Base-by-base conservation (phyloP, 306 rosid species). In the Glycyrrhiza uralensis region DNA sequence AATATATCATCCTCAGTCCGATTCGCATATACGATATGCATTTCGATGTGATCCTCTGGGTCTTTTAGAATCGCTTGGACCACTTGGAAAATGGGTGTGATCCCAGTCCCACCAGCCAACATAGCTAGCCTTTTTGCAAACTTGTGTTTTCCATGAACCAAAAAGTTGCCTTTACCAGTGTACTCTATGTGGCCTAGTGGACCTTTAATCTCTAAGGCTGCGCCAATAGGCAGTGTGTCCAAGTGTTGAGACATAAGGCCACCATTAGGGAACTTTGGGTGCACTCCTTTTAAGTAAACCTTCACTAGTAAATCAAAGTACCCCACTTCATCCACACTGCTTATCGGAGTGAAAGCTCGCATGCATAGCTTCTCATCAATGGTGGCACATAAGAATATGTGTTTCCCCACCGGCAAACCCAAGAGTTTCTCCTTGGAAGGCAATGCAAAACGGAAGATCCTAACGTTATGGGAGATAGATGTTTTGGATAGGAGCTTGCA, bases 141-240 rank as follows among this genome's bases (percentile, higher is more conserved):
- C 65, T 41, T 84, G 30, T 44, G 79, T 19, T 85, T 83, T 0
- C 93, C 92, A 0, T 74, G 86, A 14, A 90, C 90, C 46, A 57
- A 17, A 18, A 93, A 87, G 46, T 80, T 80, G 0, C 98, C 98
- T 2, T 78, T 81, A 0, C 93, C 93, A 0, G 49, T 77, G 60
- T 93, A 93, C 66, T 93, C 97, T 3, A 93, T 84, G 75, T 93
- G 96, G 5, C 98, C 97, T 6, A 93, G 10, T 24, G 98, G 98
- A 17, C 98, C 98, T 32, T 93, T 93, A 38, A 93, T 77, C n/a
- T 88, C 88, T 11, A 93, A 13, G 5, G 19, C 0, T 0, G 90
- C 62, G 0, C 90, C 92, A 9, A 87, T 36, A 3, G 84, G 61
- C 0, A 93, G 66, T 0, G 90, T 78, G 11, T 93, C 98, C 22